Conservation (phyloP, 1,284 basidiomycete genomes). For the Mrakiaceae sp. region DNA sequence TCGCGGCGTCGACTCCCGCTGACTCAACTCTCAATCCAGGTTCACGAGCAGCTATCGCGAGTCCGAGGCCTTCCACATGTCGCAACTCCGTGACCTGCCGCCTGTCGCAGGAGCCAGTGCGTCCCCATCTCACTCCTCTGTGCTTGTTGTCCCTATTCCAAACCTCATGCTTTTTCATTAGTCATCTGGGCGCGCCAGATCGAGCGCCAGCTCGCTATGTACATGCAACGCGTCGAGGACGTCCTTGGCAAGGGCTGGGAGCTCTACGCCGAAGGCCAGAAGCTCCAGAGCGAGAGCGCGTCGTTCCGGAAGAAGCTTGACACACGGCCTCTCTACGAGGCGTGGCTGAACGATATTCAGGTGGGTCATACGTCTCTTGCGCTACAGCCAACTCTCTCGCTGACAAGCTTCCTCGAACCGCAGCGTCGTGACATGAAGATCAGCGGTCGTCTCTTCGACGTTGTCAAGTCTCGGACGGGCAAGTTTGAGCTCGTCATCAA, state of each 20-base stretch:
- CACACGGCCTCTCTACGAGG: slow-evolving; percentile 84
- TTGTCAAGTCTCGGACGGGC: slow-evolving; percentile 56
- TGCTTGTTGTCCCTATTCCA: no score
- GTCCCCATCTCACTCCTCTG: slow-evolving; percentile 29
- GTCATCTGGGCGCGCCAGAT: slow-evolving; percentile 94
- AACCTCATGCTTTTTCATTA: no score
- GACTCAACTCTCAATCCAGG: no score
- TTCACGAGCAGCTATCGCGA: slow-evolving; percentile 90
- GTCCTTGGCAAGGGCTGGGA: slow-evolving; percentile 98
- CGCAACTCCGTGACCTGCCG: slow-evolving; percentile 91
- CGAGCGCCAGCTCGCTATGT: slow-evolving; percentile 85
- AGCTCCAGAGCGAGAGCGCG: slow-evolving; percentile 79
- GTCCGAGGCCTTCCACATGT: slow-evolving; percentile 95
- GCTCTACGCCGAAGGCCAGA: slow-evolving; percentile 96
- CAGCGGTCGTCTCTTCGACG: slow-evolving; percentile 91
- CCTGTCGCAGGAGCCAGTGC: slow-evolving; percentile 80
- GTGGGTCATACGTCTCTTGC: no score
- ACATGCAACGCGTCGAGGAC: slow-evolving; percentile 99
- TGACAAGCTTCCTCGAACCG: no score
- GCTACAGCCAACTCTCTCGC: no score
- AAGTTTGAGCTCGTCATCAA: slow-evolving; percentile 80
- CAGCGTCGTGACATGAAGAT: slow-evolving; percentile 77
- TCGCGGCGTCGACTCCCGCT: no score
- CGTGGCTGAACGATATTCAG: slow-evolving; percentile 85
- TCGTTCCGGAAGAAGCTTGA: slow-evolving; percentile 95